Evolutionary conservation across 164 flowering plant genomes (phyloP).

Genomic region (Dillenia turbinata): DNA sequence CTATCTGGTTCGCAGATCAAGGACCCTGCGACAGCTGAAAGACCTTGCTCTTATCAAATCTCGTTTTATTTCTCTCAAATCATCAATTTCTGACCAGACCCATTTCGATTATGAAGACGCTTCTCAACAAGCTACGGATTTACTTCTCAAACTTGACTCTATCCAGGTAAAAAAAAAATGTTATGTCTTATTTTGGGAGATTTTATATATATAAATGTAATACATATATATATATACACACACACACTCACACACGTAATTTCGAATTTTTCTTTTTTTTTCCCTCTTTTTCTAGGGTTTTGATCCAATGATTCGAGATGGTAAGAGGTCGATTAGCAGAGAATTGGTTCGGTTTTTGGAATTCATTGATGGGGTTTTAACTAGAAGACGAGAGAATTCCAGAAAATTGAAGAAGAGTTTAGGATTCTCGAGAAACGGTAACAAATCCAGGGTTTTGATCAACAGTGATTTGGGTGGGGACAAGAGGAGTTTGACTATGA

Average conservation of each 20-base stretch:
- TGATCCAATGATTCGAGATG: constrained; percentile 61
- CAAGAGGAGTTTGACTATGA: constrained; percentile 23
- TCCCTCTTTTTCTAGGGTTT: constrained; percentile 29
- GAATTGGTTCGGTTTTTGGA: constrained; percentile 61
- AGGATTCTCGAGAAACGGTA: constrained; percentile 20
- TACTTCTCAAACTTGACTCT: constrained; percentile 63
- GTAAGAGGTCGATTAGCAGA: constrained; percentile 42
- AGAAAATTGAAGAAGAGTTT: constrained; percentile 26
- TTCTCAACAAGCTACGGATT: constrained; percentile 37
- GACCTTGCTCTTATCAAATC: constrained; percentile 68
- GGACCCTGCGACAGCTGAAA: constrained; percentile 67
- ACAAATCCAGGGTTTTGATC: constrained; percentile 23
- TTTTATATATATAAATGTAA: no score
- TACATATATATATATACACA: no score
- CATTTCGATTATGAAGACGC: constrained; percentile 26
- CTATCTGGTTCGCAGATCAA: constrained; percentile 76
- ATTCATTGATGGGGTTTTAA: constrained; percentile 41
- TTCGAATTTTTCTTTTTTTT: not conserved
- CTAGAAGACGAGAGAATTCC: constrained; percentile 27
- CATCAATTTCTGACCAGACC: constrained; percentile 33
- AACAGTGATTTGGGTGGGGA: constrained; percentile 10
- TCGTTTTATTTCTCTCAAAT: constrained; percentile 41
- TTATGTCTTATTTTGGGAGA: no score
- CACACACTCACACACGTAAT: no score
- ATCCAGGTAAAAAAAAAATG: constrained; percentile 48